Evolutionary conservation across 805 yeast species (phyloP).

Genomic region (Yarrowia yakushimensis): DNA sequence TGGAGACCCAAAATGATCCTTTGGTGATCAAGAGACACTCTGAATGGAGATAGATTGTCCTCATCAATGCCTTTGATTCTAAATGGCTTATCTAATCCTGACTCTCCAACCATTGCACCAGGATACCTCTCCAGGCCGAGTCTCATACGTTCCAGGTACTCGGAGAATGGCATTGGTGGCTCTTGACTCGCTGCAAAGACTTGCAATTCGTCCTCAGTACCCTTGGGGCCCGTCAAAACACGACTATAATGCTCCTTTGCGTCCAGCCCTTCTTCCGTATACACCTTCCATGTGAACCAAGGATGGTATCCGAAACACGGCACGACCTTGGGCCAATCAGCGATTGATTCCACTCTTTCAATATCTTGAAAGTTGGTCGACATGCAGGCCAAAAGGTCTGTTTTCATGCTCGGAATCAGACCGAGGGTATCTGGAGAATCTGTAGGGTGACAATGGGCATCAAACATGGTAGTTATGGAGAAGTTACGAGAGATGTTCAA

Average conservation of each 20-base stretch:
- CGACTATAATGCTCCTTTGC: slow-evolving; percentile 46
- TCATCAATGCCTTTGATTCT: slow-evolving; percentile 34
- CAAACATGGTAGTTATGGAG: slow-evolving; percentile 30
- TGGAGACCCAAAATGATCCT: slow-evolving; percentile 48
- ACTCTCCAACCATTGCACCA: slow-evolving; percentile 69
- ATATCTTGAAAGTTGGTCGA: slow-evolving; percentile 40
- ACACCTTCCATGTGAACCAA: slow-evolving; percentile 55
- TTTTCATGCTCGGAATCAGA: slow-evolving; percentile 27
- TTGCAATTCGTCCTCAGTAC: slow-evolving; percentile 30
- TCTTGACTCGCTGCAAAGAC: slow-evolving; percentile 36
- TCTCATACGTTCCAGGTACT: background rate
- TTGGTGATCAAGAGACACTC: slow-evolving; percentile 69
- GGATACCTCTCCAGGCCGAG: slow-evolving; percentile 35
- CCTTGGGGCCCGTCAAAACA: slow-evolving; percentile 49
- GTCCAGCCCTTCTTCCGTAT: background rate
- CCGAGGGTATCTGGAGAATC: slow-evolving; percentile 34
- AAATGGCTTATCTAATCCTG: slow-evolving; percentile 82
- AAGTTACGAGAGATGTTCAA: background rate
- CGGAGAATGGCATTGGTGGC: slow-evolving; percentile 28
- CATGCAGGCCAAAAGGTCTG: slow-evolving; percentile 37
- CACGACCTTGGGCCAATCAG: slow-evolving; percentile 33
- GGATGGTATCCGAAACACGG: slow-evolving; percentile 71
- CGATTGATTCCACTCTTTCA: slow-evolving; percentile 35
- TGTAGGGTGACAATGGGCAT: slow-evolving; percentile 44
- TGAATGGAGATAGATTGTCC: slow-evolving; percentile 43